phyloP scores from a whole-genome alignment of 2,329 filamentous ascomycete species.

The Cercospora zeae-maydis region DNA sequence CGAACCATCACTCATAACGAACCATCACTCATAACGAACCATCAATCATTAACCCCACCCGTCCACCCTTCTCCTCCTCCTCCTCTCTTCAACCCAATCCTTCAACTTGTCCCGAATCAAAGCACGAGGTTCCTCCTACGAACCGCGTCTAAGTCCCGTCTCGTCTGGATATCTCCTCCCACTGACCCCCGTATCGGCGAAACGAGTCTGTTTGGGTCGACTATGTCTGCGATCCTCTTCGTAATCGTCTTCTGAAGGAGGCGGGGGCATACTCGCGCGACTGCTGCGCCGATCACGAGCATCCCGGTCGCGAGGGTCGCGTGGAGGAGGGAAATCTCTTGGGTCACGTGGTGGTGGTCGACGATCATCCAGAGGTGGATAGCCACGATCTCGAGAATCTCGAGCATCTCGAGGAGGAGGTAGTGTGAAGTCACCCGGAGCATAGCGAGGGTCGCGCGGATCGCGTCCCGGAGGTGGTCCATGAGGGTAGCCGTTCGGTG shows the following conservation, averaged over 20 bases:
- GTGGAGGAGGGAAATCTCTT: slow-evolving; percentile 5
- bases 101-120: slow-evolving; percentile 8
- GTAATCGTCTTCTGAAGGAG: slow-evolving; percentile 13
- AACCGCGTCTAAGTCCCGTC: slow-evolving; percentile 6
- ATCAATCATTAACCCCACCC: not conserved
- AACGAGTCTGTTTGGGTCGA: slow-evolving; percentile 16
- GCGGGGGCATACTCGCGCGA: not conserved
- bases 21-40: not conserved
- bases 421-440: slow-evolving; percentile 3
- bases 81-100: slow-evolving; percentile 3
- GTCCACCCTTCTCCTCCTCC: not conserved
- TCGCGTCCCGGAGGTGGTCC: slow-evolving; percentile 5
- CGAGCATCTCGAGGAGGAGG: slow-evolving; percentile 4
- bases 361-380: slow-evolving; percentile 7
- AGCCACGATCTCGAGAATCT: slow-evolving; percentile 12
- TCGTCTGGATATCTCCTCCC: slow-evolving; percentile 17
- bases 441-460: slow-evolving; percentile 11
- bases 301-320: slow-evolving; percentile 9
- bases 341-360: slow-evolving; percentile 9
- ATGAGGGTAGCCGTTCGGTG: slow-evolving; percentile 6
- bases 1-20: not conserved
- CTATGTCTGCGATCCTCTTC: slow-evolving; percentile 13
- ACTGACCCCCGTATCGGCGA: slow-evolving; percentile 16
- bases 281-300: slow-evolving; percentile 13
- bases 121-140: slow-evolving; percentile 7